A percentile compares a stretch with the other conserved stretches of the same genome.
These are phyloP conservation scores for Nemania bipapillata DNA, from an alignment of 2,329 filamentous ascomycete genomes.

Conservation along the genomic window DNA sequence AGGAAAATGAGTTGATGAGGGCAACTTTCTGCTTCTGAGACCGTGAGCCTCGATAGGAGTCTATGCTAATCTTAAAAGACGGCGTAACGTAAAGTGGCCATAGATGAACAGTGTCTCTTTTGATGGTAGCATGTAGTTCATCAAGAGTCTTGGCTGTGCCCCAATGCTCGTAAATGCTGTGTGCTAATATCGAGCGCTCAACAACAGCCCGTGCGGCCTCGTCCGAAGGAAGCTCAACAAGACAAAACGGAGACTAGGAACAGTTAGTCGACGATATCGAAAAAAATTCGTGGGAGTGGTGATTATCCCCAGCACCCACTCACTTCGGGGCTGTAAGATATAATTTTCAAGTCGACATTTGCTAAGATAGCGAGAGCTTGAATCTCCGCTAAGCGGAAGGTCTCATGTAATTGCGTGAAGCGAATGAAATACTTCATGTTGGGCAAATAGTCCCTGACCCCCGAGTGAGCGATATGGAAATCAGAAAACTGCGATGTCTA, in stretches of 20 bases:
- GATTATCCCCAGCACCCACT: constrained; percentile 55
- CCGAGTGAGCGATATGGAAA: neutral
- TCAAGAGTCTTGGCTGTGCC: constrained; percentile 74
- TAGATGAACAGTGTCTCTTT: constrained; percentile 65
- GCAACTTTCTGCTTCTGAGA: constrained; percentile 70
- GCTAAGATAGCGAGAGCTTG: constrained; percentile 79
- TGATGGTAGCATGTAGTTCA: constrained; percentile 74
- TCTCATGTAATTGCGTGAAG: constrained; percentile 88
- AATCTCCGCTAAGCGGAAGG: constrained; percentile 87
- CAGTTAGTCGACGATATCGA: constrained; percentile 38
- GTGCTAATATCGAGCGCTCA: constrained; percentile 80
- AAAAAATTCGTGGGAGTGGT: neutral
- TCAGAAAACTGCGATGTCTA: neutral
- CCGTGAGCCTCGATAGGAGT: constrained; percentile 82
- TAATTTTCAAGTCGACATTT: constrained; percentile 73
- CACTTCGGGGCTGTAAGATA: constrained; percentile 81
- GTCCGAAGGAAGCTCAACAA: constrained; percentile 74
- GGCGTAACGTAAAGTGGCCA: constrained; percentile 73
- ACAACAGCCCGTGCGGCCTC: constrained; percentile 74
- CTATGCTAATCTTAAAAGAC: constrained; percentile 86
- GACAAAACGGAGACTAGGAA: constrained; percentile 82
- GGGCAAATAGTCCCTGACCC: neutral
- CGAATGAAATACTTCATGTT: constrained; percentile 84
- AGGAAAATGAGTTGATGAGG: constrained; percentile 84
- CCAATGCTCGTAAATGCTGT: constrained; percentile 91